phyloP scores from a whole-genome alignment of 2,329 filamentous ascomycete species.

The Cladosporium sp. region DNA sequence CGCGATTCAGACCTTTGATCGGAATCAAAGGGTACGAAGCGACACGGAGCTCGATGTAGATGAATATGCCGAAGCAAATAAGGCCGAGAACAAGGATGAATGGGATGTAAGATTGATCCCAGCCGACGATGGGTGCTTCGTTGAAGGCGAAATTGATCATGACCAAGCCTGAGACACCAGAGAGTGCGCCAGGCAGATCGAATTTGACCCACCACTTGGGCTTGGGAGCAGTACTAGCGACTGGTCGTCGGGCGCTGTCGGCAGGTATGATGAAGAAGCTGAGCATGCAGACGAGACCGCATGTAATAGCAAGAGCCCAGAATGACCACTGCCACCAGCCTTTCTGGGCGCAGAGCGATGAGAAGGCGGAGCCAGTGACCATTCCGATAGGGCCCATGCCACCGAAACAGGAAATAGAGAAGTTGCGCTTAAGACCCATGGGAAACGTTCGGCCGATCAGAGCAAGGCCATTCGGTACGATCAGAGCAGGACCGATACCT shows the following conservation, averaged over 20 bases:
- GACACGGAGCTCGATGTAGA: slow-evolving; percentile 34
- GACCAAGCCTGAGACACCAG: slow-evolving; percentile 36
- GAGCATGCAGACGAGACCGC: slow-evolving; percentile 27
- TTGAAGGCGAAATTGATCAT: slow-evolving; percentile 40
- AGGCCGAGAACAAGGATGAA: slow-evolving; percentile 36
- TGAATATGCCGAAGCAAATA: slow-evolving; percentile 31
- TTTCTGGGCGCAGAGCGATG: slow-evolving; percentile 37
- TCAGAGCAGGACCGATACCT: slow-evolving; percentile 42
- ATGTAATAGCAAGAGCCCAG: slow-evolving; percentile 36
- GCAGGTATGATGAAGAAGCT: slow-evolving; percentile 19
- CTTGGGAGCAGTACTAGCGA: background rate
- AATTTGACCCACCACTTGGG: slow-evolving; percentile 23
- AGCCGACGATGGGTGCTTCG: slow-evolving; percentile 37
- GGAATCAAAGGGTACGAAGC: slow-evolving; percentile 29
- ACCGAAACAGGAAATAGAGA: slow-evolving; percentile 43
- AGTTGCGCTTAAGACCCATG: slow-evolving; percentile 42
- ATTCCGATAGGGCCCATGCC: slow-evolving; percentile 41
- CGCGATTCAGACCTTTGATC: slow-evolving; percentile 30
- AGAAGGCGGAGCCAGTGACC: slow-evolving; percentile 39
- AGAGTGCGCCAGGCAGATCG: slow-evolving; percentile 33
- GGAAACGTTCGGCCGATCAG: slow-evolving; percentile 40
- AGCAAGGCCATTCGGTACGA: slow-evolving; percentile 44
- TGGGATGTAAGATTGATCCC: slow-evolving; percentile 35
- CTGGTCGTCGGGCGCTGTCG: background rate
- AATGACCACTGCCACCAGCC: slow-evolving; percentile 41